Conservation (phyloP, 2,329 filamentous ascomycete species). For the Monilinia fructicola region DNA sequence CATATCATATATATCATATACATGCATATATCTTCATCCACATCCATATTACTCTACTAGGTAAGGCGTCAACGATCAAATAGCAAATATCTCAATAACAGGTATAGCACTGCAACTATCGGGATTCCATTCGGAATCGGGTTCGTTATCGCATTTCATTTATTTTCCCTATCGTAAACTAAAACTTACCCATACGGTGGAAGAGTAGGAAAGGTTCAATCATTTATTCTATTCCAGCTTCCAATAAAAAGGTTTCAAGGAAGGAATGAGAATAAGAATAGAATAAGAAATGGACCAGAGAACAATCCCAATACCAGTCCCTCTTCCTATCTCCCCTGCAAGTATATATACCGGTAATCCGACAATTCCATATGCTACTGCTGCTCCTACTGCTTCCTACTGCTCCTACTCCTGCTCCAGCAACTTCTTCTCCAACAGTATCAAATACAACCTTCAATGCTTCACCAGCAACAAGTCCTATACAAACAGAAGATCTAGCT, state of each 20-base stretch:
- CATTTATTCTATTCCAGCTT: too few relatives aligned
- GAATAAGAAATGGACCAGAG: slow-evolving; percentile 27
- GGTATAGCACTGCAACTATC: too few relatives aligned
- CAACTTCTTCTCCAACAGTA: slow-evolving; percentile 27
- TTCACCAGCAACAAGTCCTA: slow-evolving; percentile 20
- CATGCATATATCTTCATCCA: too few relatives aligned
- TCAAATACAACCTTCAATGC: slow-evolving; percentile 29
- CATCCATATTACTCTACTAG: too few relatives aligned
- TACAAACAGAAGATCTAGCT: slow-evolving; percentile 23
- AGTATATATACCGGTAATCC: slow-evolving; percentile 20
- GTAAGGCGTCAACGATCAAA: too few relatives aligned
- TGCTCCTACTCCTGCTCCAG: background rate
- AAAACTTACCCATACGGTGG: too few relatives aligned
- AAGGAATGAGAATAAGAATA: background rate
- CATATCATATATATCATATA: too few relatives aligned
- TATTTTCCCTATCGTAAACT: too few relatives aligned
- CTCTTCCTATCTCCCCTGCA: slow-evolving; percentile 27
- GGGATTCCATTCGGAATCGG: too few relatives aligned
- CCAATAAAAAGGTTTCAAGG: background rate
- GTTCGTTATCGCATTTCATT: too few relatives aligned
- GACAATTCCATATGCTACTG: slow-evolving; percentile 15
- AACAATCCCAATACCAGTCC: background rate
- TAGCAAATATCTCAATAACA: too few relatives aligned
- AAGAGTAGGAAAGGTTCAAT: too few relatives aligned
- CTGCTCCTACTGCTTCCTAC: background rate